These are phyloP conservation scores for Millerozyma miso DNA, from an alignment of 805 yeast genomes.

Conservation along the genomic window DNA sequence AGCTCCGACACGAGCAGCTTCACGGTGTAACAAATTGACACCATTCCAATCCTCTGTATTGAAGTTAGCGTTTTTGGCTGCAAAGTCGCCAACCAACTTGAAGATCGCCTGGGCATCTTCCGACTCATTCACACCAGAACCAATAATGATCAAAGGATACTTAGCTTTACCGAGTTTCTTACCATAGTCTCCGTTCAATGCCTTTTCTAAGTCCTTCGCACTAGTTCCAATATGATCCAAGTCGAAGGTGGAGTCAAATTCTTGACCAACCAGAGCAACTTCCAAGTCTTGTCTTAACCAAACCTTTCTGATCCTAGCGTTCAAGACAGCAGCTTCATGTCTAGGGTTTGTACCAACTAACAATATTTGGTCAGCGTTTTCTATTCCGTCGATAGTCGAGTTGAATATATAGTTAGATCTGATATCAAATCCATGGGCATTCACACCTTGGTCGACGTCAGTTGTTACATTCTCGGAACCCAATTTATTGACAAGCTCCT, in stretches of 20 bases:
- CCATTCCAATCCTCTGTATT: slow-evolving; percentile 78
- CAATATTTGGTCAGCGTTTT: slow-evolving; percentile 76
- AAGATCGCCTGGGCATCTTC: slow-evolving; percentile 60
- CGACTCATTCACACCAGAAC: slow-evolving; percentile 72
- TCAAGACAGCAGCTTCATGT: slow-evolving; percentile 84
- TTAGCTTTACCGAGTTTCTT: slow-evolving; percentile 60
- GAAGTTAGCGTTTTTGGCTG: slow-evolving; percentile 51
- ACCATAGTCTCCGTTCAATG: slow-evolving; percentile 67
- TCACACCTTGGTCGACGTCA: slow-evolving; percentile 57
- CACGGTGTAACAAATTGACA: slow-evolving; percentile 72
- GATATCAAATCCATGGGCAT: slow-evolving; percentile 64
- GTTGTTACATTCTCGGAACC: slow-evolving; percentile 79
- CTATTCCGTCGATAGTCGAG: slow-evolving; percentile 73
- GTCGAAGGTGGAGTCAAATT: slow-evolving; percentile 73
- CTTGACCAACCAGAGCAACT: slow-evolving; percentile 68
- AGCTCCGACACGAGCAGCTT: slow-evolving; percentile 85
- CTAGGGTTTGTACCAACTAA: slow-evolving; percentile 85
- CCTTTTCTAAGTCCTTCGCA: slow-evolving; percentile 51
- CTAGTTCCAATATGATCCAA: slow-evolving; percentile 59
- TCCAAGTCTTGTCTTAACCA: slow-evolving; percentile 71
- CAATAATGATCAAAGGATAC: slow-evolving; percentile 75
- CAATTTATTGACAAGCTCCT: slow-evolving; percentile 70
- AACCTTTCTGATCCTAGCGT: slow-evolving; percentile 75
- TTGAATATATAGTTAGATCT: slow-evolving; percentile 79
- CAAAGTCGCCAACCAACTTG: slow-evolving; percentile 58